Evolutionary conservation across 208 protist species (phyloP).

Genomic region (Leishmania tropica): DNA sequence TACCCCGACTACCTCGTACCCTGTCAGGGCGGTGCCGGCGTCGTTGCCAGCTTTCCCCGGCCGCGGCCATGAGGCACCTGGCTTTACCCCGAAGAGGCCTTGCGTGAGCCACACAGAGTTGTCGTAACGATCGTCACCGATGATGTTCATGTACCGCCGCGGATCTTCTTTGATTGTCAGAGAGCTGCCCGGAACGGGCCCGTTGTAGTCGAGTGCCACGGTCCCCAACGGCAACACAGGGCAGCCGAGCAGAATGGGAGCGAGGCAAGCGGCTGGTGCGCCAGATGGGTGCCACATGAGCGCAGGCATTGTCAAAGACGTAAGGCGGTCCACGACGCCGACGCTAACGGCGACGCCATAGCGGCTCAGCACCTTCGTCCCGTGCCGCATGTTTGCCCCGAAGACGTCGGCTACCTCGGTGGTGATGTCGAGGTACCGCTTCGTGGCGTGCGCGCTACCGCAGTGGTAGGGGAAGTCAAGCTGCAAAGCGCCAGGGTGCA

Average conservation of each 20-base stretch:
- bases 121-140: slow-evolving; percentile 34
- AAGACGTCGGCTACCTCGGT: slow-evolving; percentile 47
- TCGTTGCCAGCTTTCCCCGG: not conserved
- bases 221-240: slow-evolving; percentile 51
- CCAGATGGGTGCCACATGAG: slow-evolving; percentile 81
- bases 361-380: slow-evolving; percentile 73
- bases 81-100: slow-evolving; percentile 70
- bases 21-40: not conserved
- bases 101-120: slow-evolving; percentile 73
- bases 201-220: slow-evolving; percentile 74
- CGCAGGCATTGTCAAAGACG: slow-evolving; percentile 30
- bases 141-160: slow-evolving; percentile 68
- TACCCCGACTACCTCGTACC: slow-evolving; percentile 56
- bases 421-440: slow-evolving; percentile 79
- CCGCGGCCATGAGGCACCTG: slow-evolving; percentile 38
- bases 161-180: slow-evolving; percentile 55
- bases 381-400: slow-evolving; percentile 45
- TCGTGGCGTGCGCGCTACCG: slow-evolving; percentile 63
- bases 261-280: slow-evolving; percentile 66
- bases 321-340: slow-evolving; percentile 45
- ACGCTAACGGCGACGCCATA: slow-evolving; percentile 78
- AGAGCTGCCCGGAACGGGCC: slow-evolving; percentile 47
- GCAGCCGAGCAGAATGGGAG: slow-evolving; percentile 68
- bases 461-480: slow-evolving; percentile 86
- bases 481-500: slow-evolving; percentile 52